A percentile compares a stretch with the other conserved stretches of the same genome.
Conservation (phyloP, 2,329 filamentous ascomycete genomes). For the Claviceps fusiformis region DNA sequence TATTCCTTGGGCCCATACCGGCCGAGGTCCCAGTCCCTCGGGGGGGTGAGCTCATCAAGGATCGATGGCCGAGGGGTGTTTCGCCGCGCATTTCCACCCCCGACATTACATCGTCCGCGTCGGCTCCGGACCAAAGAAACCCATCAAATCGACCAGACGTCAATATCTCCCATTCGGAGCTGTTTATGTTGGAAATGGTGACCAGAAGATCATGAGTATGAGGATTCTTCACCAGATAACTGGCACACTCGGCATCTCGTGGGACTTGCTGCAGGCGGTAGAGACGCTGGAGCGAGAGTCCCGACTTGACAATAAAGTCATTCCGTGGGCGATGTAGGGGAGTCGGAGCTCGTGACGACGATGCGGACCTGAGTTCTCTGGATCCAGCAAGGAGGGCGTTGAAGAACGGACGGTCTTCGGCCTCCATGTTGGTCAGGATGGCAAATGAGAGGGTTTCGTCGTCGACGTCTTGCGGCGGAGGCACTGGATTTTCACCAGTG, state of each 20-base stretch:
- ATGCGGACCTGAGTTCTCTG: constrained; percentile 39
- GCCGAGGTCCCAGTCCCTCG: constrained; percentile 27
- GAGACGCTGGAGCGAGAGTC: constrained; percentile 67
- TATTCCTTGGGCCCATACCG: constrained; percentile 27
- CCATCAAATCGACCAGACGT: constrained; percentile 90
- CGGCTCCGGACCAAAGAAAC: constrained; percentile 86
- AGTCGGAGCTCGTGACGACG: constrained; percentile 52
- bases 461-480: constrained; percentile 77
- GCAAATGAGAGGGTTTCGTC: constrained; percentile 90
- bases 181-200: constrained; percentile 75
- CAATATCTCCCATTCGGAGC: constrained; percentile 92
- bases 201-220: constrained; percentile 74
- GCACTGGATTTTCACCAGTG: constrained; percentile 59
- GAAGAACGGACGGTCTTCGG: constrained; percentile 65
- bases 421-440: constrained; percentile 74
- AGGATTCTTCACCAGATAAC: constrained; percentile 75
- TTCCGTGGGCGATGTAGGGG: constrained; percentile 52
- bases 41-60: constrained; percentile 25
- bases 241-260: constrained; percentile 72
- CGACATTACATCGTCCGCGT: constrained; percentile 36
- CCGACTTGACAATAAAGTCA: constrained; percentile 61
- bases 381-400: constrained; percentile 60
- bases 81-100: constrained; percentile 38
- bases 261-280: constrained; percentile 64
- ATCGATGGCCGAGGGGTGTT: constrained; percentile 33